Percentiles rank a stretch among this genome's conserved stretches.
phyloP scores from a whole-genome alignment of 768 basidiomycete genomes.

The Psilocybe cubensis region DNA sequence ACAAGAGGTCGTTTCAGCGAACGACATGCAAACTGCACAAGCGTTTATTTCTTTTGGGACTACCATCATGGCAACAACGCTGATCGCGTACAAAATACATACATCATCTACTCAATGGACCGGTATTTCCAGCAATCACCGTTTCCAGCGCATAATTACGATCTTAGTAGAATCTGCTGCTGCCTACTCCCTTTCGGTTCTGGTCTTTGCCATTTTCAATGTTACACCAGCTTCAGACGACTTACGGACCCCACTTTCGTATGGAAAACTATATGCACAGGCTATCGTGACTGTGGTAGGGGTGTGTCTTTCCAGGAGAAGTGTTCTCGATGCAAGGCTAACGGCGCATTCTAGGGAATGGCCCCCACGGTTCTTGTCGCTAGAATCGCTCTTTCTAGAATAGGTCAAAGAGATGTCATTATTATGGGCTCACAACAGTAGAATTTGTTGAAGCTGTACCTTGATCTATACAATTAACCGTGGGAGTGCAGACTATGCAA shows the following conservation, averaged over 20 bases:
- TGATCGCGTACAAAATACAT: conserved; percentile 1
- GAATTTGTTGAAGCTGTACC: too few relatives aligned
- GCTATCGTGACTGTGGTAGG: not conserved
- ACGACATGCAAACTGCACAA: not conserved
- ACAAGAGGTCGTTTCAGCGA: not conserved
- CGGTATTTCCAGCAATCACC: not conserved
- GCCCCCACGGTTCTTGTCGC: not conserved
- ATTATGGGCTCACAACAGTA: too few relatives aligned
- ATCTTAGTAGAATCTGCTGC: not conserved
- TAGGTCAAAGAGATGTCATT: too few relatives aligned
- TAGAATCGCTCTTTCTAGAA: too few relatives aligned
- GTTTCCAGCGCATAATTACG: not conserved
- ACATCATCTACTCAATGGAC: not conserved
- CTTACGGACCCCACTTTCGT: not conserved
- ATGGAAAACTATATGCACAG: not conserved
- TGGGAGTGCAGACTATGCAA: too few relatives aligned
- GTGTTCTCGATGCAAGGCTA: not conserved
- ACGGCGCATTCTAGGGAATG: not conserved
- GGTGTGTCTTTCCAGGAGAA: not conserved
- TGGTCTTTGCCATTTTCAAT: not conserved
- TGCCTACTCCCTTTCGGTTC: not conserved
- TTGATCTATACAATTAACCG: too few relatives aligned
- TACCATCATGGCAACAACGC: not conserved
- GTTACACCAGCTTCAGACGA: not conserved
- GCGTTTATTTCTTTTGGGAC: not conserved